Percentiles rank a stretch among this genome's conserved stretches.
Conservation (phyloP, 208 protist genomes). For the Endotrypanum monterogeii region DNA sequence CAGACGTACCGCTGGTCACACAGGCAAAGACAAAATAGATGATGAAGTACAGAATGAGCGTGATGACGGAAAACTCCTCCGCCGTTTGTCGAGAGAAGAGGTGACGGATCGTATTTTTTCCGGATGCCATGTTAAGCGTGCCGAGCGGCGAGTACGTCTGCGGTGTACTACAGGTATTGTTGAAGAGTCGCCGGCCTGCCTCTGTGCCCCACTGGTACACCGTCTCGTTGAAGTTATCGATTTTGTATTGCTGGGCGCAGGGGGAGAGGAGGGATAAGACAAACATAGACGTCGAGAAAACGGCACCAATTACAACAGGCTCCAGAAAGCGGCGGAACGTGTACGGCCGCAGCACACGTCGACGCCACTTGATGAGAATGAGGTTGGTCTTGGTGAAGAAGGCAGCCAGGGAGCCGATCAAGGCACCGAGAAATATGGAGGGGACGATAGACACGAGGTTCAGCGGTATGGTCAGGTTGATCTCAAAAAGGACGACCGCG, state of each 20-base stretch:
- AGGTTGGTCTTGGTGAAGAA: slow-evolving; percentile 91
- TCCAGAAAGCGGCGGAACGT: slow-evolving; percentile 67
- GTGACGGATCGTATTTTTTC: slow-evolving; percentile 86
- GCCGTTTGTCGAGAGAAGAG: slow-evolving; percentile 89
- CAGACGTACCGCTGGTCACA: slow-evolving; percentile 64
- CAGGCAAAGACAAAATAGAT: slow-evolving; percentile 85
- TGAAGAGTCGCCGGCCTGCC: slow-evolving; percentile 55
- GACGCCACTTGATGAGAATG: slow-evolving; percentile 78
- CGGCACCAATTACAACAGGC: slow-evolving; percentile 55
- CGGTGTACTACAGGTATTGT: slow-evolving; percentile 51
- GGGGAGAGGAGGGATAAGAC: slow-evolving; percentile 39
- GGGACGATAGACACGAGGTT: slow-evolving; percentile 85
- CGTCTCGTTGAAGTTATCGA: slow-evolving; percentile 34
- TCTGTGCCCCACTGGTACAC: slow-evolving; percentile 81
- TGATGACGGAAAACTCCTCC: slow-evolving; percentile 60
- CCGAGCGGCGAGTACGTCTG: slow-evolving; percentile 78
- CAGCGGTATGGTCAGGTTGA: slow-evolving; percentile 86
- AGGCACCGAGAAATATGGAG: slow-evolving; percentile 83
- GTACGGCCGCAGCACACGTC: slow-evolving; percentile 50
- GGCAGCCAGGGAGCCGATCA: slow-evolving; percentile 82
- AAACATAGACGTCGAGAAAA: slow-evolving; percentile 71
- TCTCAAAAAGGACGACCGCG: slow-evolving; percentile 86
- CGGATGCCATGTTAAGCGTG: slow-evolving; percentile 82
- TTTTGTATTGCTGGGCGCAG: slow-evolving; percentile 47
- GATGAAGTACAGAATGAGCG: slow-evolving; percentile 78